phyloP scores from a whole-genome alignment of 306 rosid species.

The Fragaria vesca region DNA sequence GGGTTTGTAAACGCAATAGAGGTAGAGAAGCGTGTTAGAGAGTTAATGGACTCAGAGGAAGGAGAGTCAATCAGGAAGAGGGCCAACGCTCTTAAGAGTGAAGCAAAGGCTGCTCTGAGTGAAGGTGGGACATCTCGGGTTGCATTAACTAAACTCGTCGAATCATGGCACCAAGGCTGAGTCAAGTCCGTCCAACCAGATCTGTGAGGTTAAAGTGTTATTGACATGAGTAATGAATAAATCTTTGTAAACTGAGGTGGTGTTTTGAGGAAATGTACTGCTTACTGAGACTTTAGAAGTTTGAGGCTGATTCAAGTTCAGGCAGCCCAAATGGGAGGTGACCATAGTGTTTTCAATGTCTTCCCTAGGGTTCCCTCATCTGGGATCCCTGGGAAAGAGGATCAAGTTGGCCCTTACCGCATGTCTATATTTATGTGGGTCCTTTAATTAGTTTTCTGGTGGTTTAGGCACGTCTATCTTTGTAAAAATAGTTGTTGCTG shows the following conservation, averaged over 20 bases:
- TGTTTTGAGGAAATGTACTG: background rate
- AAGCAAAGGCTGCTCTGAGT: constrained; percentile 24
- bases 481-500: background rate
- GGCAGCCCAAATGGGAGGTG: background rate
- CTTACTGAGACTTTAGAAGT: background rate
- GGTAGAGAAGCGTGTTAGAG: constrained; percentile 46
- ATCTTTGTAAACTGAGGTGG: no score
- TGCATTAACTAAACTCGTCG: constrained; percentile 17
- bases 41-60: constrained; percentile 38
- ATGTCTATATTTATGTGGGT: background rate
- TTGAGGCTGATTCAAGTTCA: background rate
- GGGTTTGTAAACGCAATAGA: constrained; percentile 40
- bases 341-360: background rate
- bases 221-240: no score
- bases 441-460: background rate
- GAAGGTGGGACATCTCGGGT: constrained; percentile 26
- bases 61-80: constrained; percentile 22
- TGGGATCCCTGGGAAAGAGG: no score
- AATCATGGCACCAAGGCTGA: constrained; percentile 19
- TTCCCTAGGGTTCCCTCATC: no score
- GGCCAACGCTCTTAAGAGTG: background rate
- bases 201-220: background rate
- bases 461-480: background rate
- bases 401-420: background rate
- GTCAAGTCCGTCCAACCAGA: background rate